Evolutionary conservation across 2,329 filamentous ascomycete genomes (phyloP), one percentile per base, ranked within the genome.

Genomic region (Aspergillus costaricaensis): DNA sequence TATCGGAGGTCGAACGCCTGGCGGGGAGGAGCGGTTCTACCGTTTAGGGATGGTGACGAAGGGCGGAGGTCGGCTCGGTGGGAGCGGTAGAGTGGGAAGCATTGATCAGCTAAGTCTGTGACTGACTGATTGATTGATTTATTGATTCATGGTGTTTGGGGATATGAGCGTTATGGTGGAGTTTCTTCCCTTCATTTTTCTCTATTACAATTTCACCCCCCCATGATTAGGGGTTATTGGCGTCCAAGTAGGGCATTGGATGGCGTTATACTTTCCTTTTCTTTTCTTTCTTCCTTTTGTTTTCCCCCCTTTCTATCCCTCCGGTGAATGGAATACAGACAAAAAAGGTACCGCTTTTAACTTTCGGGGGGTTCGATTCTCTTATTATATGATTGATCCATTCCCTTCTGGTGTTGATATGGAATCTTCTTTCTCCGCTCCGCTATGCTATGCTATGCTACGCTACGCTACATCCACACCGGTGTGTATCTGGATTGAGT

Each of bases 51-150:
- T 81, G 75, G 80, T 82, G 21, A 80, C 77, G 5, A 79, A 76
- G 59, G 76, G 75, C 6, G 76, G 76, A 47, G 78, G 76, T 36
- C 68, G 77, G 53, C 66, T 78, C 49, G 79, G 76, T 8, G 77
- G 75, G 15, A 74, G 74, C 56, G 76, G 73, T 19, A 67, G 79
- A 61, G 77, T 80, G 8, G 77, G 78, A 43, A 82, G 80, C 65
- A 72, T 81, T 63, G 80, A 82, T 69, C 77, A 81, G 66, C 67
- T 82, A 68, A 82, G 80, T 70, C 67, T 82, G 61, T 82, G 67
- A 77, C 60, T 39, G 4, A 21, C n/a, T 15, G 30, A 12, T 43
- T 38, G 15, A 44, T 32, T 30, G n/a, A n/a, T 7, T 41, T 8
- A 21, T 32, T 23, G 9, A 25, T 44, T n/a, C 32, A n/a, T 39